A percentile compares a stretch with the other conserved stretches of the same genome.
Conservation (phyloP, 371 early-diverging fungal genomes). For the Phascolomyces articulosus region DNA sequence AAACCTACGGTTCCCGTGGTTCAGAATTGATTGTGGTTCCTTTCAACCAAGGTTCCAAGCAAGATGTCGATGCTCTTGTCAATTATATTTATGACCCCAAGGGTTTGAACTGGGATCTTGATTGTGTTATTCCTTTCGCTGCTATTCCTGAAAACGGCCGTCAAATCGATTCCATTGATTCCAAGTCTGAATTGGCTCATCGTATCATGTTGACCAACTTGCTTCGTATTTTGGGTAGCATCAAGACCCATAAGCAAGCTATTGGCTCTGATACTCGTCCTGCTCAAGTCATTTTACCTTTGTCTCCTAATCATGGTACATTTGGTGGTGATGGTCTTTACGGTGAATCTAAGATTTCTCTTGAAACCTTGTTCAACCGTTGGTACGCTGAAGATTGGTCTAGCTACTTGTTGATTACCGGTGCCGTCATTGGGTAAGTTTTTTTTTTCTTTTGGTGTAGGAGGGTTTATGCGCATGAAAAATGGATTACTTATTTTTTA, state of each 20-base stretch:
- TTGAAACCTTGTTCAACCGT: constrained; percentile 91
- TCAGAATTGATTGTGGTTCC: constrained; percentile 91
- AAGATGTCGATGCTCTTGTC: constrained; percentile 81
- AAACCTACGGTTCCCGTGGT: constrained; percentile 86
- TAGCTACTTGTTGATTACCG: constrained; percentile 85
- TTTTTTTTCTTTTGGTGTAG: background rate
- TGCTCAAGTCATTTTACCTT: constrained; percentile 88
- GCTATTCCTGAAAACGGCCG: constrained; percentile 91
- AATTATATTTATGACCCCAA: constrained; percentile 88
- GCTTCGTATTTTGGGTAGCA: constrained; percentile 78
- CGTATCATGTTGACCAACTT: constrained; percentile 93
- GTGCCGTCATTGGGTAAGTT: constrained; percentile 88
- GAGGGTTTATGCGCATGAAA: too few species aligned
- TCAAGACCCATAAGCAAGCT: constrained; percentile 84
- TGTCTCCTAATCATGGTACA: constrained; percentile 96
- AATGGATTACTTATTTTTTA: too few species aligned
- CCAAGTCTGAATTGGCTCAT: constrained; percentile 88
- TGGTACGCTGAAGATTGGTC: constrained; percentile 95
- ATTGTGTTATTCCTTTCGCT: constrained; percentile 95
- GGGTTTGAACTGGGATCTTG: constrained; percentile 92
- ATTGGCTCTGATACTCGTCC: constrained; percentile 85
- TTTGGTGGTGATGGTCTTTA: constrained; percentile 96
- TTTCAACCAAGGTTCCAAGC: constrained; percentile 92
- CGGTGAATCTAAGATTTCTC: constrained; percentile 91
- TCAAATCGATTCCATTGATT: constrained; percentile 86